Evolutionary conservation across 176 grass and related monocot species (phyloP).

Genomic region (Puya raimondii): DNA sequence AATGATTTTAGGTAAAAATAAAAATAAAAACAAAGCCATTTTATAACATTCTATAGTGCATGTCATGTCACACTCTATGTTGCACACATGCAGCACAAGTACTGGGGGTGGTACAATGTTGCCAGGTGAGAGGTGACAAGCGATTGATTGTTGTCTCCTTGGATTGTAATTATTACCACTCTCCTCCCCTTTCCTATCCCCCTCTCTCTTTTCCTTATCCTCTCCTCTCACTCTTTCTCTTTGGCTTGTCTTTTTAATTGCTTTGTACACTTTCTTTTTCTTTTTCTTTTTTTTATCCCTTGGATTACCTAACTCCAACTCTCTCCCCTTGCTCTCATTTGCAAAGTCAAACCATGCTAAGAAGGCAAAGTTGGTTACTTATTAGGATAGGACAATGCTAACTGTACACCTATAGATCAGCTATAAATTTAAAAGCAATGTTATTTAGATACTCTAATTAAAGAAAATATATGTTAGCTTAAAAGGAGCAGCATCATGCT

Average conservation of each 20-base stretch:
- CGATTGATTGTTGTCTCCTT: constrained; percentile 1
- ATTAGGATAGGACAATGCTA: too few species aligned
- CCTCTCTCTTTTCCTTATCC: not conserved
- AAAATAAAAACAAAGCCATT: not conserved
- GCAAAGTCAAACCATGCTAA: not conserved
- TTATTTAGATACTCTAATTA: too few species aligned
- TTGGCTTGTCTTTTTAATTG: not conserved
- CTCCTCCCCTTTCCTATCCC: not conserved
- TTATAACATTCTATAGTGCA: not conserved
- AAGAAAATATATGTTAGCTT: too few species aligned
- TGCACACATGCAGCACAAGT: not conserved
- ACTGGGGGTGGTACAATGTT: not conserved
- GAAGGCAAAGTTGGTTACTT: too few species aligned
- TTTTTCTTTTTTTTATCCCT: too few species aligned
- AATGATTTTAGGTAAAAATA: not conserved
- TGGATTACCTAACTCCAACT: not conserved
- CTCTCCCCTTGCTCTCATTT: not conserved
- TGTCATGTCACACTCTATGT: not conserved
- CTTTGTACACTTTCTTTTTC: not conserved
- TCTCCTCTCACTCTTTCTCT: not conserved
- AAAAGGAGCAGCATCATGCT: too few species aligned
- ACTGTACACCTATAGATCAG: too few species aligned
- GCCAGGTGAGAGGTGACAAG: not conserved
- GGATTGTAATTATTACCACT: not conserved
- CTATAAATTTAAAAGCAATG: too few species aligned